phyloP scores from a whole-genome alignment of 176 grass and related monocot genomes.

The Tillandsia fasciculata region DNA sequence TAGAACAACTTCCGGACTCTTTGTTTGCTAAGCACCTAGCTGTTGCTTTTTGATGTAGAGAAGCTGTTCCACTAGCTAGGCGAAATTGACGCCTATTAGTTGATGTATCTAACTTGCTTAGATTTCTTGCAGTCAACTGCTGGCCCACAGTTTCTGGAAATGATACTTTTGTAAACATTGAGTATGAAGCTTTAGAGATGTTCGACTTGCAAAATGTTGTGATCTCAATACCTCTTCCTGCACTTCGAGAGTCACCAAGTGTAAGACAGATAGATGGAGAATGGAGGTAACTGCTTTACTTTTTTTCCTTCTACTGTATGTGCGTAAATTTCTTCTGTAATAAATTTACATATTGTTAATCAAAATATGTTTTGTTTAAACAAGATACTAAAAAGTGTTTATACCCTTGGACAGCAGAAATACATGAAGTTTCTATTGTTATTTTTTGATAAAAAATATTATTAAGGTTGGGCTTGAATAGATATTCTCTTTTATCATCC shows the following conservation, averaged over 20 bases:
- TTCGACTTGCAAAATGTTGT: slow-evolving; percentile 87
- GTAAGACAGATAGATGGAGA: slow-evolving; percentile 83
- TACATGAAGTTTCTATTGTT: too few relatives aligned
- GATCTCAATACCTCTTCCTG: slow-evolving; percentile 70
- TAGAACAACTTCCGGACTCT: too few relatives aligned
- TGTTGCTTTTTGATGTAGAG: too few relatives aligned
- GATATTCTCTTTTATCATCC: too few relatives aligned
- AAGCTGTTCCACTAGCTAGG: too few relatives aligned
- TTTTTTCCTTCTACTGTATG: slow-evolving; percentile 13
- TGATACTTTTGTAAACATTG: slow-evolving; percentile 58
- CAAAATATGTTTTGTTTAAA: too few relatives aligned
- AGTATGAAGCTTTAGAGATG: slow-evolving; percentile 73
- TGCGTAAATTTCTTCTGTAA: neutral
- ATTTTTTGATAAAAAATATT: too few relatives aligned
- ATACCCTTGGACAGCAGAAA: too few relatives aligned
- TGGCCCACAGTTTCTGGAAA: slow-evolving; percentile 67
- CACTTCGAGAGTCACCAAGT: slow-evolving; percentile 58
- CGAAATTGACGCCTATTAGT: too few relatives aligned
- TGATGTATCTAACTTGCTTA: neutral
- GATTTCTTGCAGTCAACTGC: slow-evolving; percentile 61
- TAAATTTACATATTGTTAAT: neutral
- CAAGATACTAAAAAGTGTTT: too few relatives aligned
- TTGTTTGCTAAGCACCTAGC: too few relatives aligned
- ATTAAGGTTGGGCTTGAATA: too few relatives aligned
- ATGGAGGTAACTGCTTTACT: slow-evolving; percentile 52